Base-by-base conservation (phyloP, 1,284 basidiomycete genomes). In the Fomitiporia mediterranea region DNA sequence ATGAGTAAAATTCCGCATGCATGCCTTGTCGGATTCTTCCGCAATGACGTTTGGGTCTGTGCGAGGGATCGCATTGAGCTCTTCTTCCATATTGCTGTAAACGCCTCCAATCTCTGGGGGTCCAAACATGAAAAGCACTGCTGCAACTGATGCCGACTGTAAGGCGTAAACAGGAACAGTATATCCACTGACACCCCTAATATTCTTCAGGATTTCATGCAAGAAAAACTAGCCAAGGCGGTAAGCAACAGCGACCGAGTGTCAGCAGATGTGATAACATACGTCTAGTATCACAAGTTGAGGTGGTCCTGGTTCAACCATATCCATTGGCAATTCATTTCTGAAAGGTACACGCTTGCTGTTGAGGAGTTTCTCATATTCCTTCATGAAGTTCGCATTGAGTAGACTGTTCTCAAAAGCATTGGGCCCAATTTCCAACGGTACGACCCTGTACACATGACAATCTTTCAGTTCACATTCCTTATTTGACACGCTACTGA, bases 201-300 rank as follows among this genome's bases (percentile, higher is more conserved):
- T 57, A 34, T 32, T 17, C 19, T 52, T n/a, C 25, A 57, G 27
- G 13, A 38, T 17, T 6, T 28, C 44, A 46, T 47, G 47, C 19
- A 32, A 8, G 27, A 57, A 48, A 19, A 5, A n/a, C 50, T 52
- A 23, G 3, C 15, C 3, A 11, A 15, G 43, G 21, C 21, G 27
- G 28, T 46, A 13, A 46, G 28, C 6, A 13, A 6, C 32, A 13
- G 6, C 7, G 32, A 34, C 13, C 13, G 32, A 34, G 13, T 6
- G 13, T 6, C 13, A 34, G 13, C 13, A 13, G 19, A 40, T 15
- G 19, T 13, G 19, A 47, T 19, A 4, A 42, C 55, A 23, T 32
- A 56, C 55, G 25, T 56, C 49, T 3, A 56, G 39, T 15, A 56
- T 34, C 23, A 56, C 28, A 9, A 56, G 55, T 35, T 56, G 38